Conservation (phyloP, 2,329 filamentous ascomycete species). For the Penicillium sp. region DNA sequence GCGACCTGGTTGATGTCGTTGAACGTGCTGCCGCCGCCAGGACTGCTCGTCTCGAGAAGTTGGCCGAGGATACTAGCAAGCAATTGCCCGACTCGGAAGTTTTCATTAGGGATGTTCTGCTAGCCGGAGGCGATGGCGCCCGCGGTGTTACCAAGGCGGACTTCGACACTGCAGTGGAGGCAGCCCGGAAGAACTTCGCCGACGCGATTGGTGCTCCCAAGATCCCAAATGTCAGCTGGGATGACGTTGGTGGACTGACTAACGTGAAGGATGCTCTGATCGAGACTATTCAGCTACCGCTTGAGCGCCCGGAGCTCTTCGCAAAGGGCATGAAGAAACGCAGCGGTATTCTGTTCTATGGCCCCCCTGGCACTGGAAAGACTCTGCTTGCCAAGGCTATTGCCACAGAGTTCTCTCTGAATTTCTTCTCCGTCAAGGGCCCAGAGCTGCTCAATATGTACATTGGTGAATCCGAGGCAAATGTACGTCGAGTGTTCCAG, state of each 20-base stretch:
- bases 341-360: slow-evolving; percentile 97
- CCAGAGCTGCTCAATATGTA: slow-evolving; percentile 98
- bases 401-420: slow-evolving; percentile 96
- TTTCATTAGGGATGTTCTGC: slow-evolving; percentile 74
- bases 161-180: slow-evolving; percentile 89
- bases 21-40: slow-evolving; percentile 79
- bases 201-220: slow-evolving; percentile 96
- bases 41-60: slow-evolving; percentile 65
- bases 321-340: slow-evolving; percentile 98
- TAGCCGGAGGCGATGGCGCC: slow-evolving; percentile 76
- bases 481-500: slow-evolving; percentile 98
- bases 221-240: slow-evolving; percentile 95
- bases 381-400: slow-evolving; percentile 98
- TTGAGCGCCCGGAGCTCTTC: slow-evolving; percentile 88
- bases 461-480: slow-evolving; percentile 99
- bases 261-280: slow-evolving; percentile 97
- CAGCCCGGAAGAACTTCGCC: slow-evolving; percentile 94
- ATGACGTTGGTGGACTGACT: slow-evolving; percentile 85
- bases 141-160: slow-evolving; percentile 75
- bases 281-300: slow-evolving; percentile 90
- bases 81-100: slow-evolving; percentile 37
- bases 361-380: slow-evolving; percentile 98
- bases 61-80: slow-evolving; percentile 49
- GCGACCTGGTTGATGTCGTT: slow-evolving; percentile 89
- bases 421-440: slow-evolving; percentile 99